Percentiles rank a stretch among this genome's conserved stretches.
Conservation (phyloP, 768 basidiomycete species). For the Lactarius sp. region DNA sequence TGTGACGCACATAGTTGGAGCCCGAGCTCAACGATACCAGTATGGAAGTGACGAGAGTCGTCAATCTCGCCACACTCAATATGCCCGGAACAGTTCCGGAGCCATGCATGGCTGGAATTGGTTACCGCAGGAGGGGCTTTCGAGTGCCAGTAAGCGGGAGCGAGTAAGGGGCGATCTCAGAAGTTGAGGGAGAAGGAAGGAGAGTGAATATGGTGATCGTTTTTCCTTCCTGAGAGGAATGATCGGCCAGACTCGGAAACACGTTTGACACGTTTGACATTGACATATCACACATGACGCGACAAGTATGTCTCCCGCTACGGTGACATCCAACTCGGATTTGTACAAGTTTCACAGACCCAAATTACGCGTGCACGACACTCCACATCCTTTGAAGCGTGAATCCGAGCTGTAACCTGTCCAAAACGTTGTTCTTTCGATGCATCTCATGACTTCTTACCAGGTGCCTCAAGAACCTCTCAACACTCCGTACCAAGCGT, state of each 20-base stretch:
- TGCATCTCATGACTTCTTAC: neutral
- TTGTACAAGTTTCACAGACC: slow-evolving; percentile 27
- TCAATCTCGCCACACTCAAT: slow-evolving; percentile 9
- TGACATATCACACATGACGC: too few species aligned
- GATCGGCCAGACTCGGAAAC: too few species aligned
- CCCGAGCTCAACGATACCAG: slow-evolving; percentile 60
- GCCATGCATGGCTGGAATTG: neutral
- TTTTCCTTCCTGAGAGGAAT: neutral
- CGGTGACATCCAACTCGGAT: slow-evolving; percentile 11
- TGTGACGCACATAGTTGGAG: slow-evolving; percentile 63
- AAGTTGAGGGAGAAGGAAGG: neutral
- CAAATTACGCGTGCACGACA: slow-evolving; percentile 18
- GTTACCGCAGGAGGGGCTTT: neutral
- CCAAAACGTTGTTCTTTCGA: neutral
- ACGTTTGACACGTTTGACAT: too few species aligned
- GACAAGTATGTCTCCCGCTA: neutral
- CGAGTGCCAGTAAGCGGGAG: too few species aligned
- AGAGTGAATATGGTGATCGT: neutral
- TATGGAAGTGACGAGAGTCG: slow-evolving; percentile 46
- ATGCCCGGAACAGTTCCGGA: neutral
- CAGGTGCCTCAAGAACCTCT: slow-evolving; percentile 22
- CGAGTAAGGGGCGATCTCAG: too few species aligned
- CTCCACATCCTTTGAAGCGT: slow-evolving; percentile 23
- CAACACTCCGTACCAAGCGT: slow-evolving; percentile 20
- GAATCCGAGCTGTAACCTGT: slow-evolving; percentile 21